A percentile compares a stretch with the other conserved stretches of the same genome.
Evolutionary conservation across 768 basidiomycete species (phyloP).

Genomic region (Amanita pallidorosea): DNA sequence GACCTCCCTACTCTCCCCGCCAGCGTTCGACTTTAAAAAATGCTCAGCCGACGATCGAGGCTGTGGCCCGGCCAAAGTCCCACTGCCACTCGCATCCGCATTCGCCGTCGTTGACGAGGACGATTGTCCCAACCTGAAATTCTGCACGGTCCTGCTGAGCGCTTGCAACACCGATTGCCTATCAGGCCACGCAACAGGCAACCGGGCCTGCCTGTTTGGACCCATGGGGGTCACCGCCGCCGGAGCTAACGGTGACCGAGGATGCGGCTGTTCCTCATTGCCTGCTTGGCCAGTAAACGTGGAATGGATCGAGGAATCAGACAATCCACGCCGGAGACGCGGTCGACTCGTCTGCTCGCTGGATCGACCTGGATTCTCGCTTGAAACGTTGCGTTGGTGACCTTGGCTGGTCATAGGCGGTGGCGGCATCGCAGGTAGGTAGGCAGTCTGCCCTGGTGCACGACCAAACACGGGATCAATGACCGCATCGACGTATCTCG

Average conservation of each 20-base stretch:
- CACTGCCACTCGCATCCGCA: neutral
- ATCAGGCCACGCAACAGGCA: slow-evolving; percentile 24
- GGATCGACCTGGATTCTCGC: neutral
- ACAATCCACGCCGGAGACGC: slow-evolving; percentile 50
- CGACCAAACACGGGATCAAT: slow-evolving; percentile 36
- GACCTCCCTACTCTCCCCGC: neutral
- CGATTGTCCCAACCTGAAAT: slow-evolving; percentile 19
- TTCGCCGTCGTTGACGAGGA: neutral
- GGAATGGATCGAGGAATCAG: slow-evolving; percentile 90
- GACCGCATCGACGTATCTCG: slow-evolving; percentile 70
- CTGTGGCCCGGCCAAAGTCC: neutral
- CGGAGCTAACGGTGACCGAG: neutral
- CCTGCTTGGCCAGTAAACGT: slow-evolving; percentile 58
- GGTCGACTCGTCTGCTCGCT: neutral
- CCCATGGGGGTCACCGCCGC: neutral
- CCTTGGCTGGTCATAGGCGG: neutral
- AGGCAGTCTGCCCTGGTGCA: slow-evolving; percentile 37
- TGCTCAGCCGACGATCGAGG: neutral
- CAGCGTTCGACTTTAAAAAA: neutral
- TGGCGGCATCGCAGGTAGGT: neutral
- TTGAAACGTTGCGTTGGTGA: neutral
- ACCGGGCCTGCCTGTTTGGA: slow-evolving; percentile 6
- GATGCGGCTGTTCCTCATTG: slow-evolving; percentile 8
- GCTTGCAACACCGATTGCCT: slow-evolving; percentile 41
- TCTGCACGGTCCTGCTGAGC: slow-evolving; percentile 43